Evolutionary conservation across 768 basidiomycete genomes (phyloP), one percentile per base, ranked within the genome.

Genomic region (Psilocybe azurescens): DNA sequence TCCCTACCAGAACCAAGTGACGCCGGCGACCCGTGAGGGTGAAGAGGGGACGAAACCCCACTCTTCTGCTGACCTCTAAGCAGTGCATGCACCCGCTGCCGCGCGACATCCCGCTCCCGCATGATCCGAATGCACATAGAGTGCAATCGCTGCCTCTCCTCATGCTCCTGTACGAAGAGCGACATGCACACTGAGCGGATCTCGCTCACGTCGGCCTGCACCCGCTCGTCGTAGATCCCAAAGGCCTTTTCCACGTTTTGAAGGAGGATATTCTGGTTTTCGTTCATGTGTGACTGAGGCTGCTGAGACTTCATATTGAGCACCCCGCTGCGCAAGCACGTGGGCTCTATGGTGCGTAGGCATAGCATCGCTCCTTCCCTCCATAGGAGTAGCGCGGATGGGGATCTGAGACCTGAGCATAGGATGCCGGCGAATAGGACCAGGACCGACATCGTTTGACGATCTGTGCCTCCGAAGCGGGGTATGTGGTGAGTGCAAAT

Each of bases 91-190:
- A 77, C 63, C 54, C 68, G 69, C 52, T 74, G 75, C 61, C 74
- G 65, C 11, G 74, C 76, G 8, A 69, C 60, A 60, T 79, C 77
- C 30, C 78, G 69, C 66, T 79, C 77, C 49, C 63, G 62, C 62
- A 72, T 71, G 41, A 78, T 64, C 33, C 67, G 61, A n/a, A 72
- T 46, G 41, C 76, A 78, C 3, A 76, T 61, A 3, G 65, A 47
- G 36, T 73, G 69, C 62, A 75, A 72, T 57, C 68, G 64, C 59
- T 73, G 72, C 50, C 67, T 67, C 46, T 74, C 74, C 44, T 74
- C 68, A 29, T 75, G 73, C 56, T 78, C 77, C 24, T 69, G 64
- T 16, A 68, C 56, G 8, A 79, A 53, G 3, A 72, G 71, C 24
- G 70, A 65, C 9, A 69, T 65, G 55, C 76, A 79, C 8, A 73